Evolutionary conservation across 495 filamentous ascomycete species (phyloP).

Genomic region (Aspergillus bridgeri): DNA sequence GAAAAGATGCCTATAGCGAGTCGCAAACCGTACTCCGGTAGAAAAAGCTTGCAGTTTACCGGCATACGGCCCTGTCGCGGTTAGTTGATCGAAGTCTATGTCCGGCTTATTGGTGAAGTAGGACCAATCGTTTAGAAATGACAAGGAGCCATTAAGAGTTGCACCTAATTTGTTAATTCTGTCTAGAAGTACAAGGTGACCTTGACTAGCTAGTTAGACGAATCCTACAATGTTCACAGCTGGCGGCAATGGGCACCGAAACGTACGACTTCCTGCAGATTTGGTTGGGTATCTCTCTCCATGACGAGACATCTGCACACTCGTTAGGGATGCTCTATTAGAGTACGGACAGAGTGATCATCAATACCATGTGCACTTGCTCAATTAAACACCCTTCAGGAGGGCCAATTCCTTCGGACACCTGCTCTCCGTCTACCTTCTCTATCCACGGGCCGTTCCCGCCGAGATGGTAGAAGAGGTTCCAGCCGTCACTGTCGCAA

Average conservation of each 20-base stretch:
- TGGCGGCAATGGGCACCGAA: not conserved
- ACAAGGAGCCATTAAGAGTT: constrained; percentile 45
- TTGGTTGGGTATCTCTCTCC: constrained; percentile 55
- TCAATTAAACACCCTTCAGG: constrained; percentile 50
- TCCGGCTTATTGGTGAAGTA: constrained; percentile 46
- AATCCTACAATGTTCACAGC: not conserved
- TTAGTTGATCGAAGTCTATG: constrained; percentile 51
- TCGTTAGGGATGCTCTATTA: not conserved
- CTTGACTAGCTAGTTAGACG: constrained; percentile 22
- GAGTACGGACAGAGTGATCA: not conserved
- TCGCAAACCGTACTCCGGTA: constrained; percentile 53
- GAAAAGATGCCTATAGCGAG: constrained; percentile 50
- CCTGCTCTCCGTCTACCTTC: constrained; percentile 40
- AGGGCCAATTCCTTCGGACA: constrained; percentile 34
- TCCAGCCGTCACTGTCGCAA: constrained; percentile 35
- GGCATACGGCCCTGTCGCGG: constrained; percentile 56
- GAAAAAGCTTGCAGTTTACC: constrained; percentile 54
- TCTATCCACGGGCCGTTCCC: constrained; percentile 60
- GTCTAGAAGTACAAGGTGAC: constrained; percentile 46
- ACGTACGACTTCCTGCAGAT: constrained; percentile 51
- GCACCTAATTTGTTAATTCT: constrained; percentile 41
- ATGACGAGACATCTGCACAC: constrained; percentile 55
- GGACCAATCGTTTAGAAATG: constrained; percentile 55
- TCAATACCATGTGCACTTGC: constrained; percentile 57
- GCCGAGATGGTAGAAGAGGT: constrained; percentile 54